Base-by-base conservation (phyloP, 805 yeast species). In the Isabelozyma pseudorhagii region DNA sequence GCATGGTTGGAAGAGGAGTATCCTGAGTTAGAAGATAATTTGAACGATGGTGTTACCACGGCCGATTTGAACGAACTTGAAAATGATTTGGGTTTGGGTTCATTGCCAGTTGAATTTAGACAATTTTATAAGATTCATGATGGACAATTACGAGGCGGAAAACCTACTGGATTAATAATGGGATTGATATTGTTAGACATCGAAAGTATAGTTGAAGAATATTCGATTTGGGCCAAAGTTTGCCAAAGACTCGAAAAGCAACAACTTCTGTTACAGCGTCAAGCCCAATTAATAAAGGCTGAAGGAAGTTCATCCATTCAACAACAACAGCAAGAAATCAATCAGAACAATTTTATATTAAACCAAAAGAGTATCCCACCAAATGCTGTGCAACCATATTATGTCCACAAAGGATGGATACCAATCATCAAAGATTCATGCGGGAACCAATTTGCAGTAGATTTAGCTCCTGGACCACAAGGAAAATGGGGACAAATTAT, bases 21-120 rank as follows among this genome's bases (percentile, higher is more conserved):
- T 54, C 78, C 79, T 2, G 79, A 74, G 53, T 67, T 74, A 50
- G 76, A 65, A 46, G 79, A 74, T 50, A 64, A 63, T 51, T 63
- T 74, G 59, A 72, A 74, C 52, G 63, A 64, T 46, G 79, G 78
- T 4, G 78, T 67, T 5, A 72, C 77, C 17, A 63, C 74, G 17
- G 77, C 77, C 8, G 79, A 74, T 56, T 68, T 74, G 58, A 74
- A 74, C 55, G 79, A 74, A 58, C 69, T 74, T 54, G 77, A 71
- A 48, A 72, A 72, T 47, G 78, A 74, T 54, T 66, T 74, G 59
- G 74, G 70, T 10, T 58, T 69, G 46, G 78, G 78, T 0, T 60
- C 67, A n/a, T 66, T 74, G 48, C 78, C 79, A 5, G 62, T 61
- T 8, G 79, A 74, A 50, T 68, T 74, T 42, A 71, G 78, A 57